Evolutionary conservation across 2,329 filamentous ascomycete genomes (phyloP).

Genomic region (Fusarium coffeatum): DNA sequence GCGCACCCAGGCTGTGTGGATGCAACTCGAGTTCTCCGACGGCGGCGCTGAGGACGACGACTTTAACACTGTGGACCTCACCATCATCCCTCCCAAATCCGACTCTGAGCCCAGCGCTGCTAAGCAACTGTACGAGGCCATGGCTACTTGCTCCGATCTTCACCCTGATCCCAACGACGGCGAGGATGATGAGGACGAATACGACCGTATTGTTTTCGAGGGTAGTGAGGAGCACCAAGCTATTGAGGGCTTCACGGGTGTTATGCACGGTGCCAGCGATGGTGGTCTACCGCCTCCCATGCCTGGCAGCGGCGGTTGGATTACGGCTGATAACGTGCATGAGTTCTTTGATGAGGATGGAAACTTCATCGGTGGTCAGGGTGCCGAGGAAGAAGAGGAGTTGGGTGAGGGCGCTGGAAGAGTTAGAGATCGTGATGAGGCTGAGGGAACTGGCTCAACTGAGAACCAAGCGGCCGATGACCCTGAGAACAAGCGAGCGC

Average conservation of each 20-base stretch:
- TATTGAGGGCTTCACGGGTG: slow-evolving; percentile 68
- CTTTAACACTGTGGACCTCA: slow-evolving; percentile 74
- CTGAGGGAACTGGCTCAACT: slow-evolving; percentile 60
- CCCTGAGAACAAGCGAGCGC: slow-evolving; percentile 60
- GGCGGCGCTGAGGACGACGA: slow-evolving; percentile 71
- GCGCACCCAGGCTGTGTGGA: slow-evolving; percentile 66
- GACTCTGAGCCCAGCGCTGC: slow-evolving; percentile 41
- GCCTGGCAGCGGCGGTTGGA: slow-evolving; percentile 82
- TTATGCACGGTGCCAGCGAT: slow-evolving; percentile 59
- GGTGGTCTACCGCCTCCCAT: slow-evolving; percentile 73
- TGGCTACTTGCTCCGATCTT: slow-evolving; percentile 79
- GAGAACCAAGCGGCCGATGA: slow-evolving; percentile 55
- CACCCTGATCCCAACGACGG: slow-evolving; percentile 76
- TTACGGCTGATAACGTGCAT: slow-evolving; percentile 90
- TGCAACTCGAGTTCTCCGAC: slow-evolving; percentile 74
- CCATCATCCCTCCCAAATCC: slow-evolving; percentile 65
- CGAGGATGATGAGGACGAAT: slow-evolving; percentile 67
- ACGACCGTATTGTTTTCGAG: slow-evolving; percentile 69
- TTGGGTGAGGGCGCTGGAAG: slow-evolving; percentile 74
- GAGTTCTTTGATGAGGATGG: slow-evolving; percentile 85
- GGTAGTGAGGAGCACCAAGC: slow-evolving; percentile 61
- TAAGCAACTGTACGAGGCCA: slow-evolving; percentile 71
- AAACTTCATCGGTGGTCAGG: slow-evolving; percentile 72
- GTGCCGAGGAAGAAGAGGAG: slow-evolving; percentile 57
- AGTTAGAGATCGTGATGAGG: slow-evolving; percentile 65